A percentile compares a stretch with the other conserved stretches of the same genome.
These are phyloP conservation scores for Nicotiana benthamiana DNA, from an alignment of 257 asterid species.

Conservation along the genomic window DNA sequence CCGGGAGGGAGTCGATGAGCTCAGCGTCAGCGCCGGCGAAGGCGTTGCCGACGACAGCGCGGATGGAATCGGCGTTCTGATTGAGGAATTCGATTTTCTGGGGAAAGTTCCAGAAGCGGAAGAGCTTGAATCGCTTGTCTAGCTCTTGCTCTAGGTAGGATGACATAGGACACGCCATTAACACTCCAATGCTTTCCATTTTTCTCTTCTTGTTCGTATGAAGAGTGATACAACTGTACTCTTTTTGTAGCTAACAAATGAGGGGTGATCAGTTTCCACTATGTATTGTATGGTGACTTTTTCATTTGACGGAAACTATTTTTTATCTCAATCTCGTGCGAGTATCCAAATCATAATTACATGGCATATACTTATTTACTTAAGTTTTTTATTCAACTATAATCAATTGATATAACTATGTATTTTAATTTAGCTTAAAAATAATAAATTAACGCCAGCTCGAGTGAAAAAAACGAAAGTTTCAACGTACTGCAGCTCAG, in stretches of 20 bases:
- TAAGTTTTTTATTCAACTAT: too few relatives aligned
- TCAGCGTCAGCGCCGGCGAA: constrained; percentile 40
- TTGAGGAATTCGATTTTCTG: constrained; percentile 35
- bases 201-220: not conserved
- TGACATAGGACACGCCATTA: constrained; percentile 52
- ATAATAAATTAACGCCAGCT: too few relatives aligned
- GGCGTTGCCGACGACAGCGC: constrained; percentile 65
- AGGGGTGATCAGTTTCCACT: not conserved
- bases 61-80: constrained; percentile 46
- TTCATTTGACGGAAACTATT: not conserved
- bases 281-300: not conserved
- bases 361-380: too few relatives aligned
- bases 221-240: not conserved
- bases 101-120: constrained; percentile 54
- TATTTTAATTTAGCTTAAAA: too few relatives aligned
- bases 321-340: too few relatives aligned
- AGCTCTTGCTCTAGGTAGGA: constrained; percentile 58
- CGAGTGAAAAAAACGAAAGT: too few relatives aligned
- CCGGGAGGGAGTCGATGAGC: constrained; percentile 58
- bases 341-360: too few relatives aligned
- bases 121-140: constrained; percentile 58
- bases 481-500: too few relatives aligned
- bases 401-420: too few relatives aligned
- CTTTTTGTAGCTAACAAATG: not conserved
- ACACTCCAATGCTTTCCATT: constrained; percentile 61